Percentiles rank a stretch among this genome's conserved stretches.
Conservation (phyloP, 169 alveolate species). For the Toxoplasma gondii region DNA sequence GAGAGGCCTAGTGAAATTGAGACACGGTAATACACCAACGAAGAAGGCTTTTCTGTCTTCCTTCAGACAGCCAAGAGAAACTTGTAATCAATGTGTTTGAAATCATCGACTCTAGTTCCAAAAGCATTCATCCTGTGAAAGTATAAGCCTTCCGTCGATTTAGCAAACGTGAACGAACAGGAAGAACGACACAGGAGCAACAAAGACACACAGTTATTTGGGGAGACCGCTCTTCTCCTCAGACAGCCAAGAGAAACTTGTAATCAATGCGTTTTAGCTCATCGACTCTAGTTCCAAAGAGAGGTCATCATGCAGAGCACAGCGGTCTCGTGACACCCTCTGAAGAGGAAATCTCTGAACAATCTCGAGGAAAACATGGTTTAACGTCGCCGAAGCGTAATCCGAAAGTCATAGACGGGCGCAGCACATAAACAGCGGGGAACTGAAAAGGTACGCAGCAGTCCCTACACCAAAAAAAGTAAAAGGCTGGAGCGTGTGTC, state of each 20-base stretch:
- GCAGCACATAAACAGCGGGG: background rate
- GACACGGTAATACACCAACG: background rate
- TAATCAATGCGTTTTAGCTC: conserved; percentile 2
- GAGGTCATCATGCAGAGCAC: background rate
- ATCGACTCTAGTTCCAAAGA: conserved; percentile 49
- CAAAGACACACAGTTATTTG: background rate
- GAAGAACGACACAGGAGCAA: background rate
- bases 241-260: conserved; percentile 51
- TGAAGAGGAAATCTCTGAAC: background rate
- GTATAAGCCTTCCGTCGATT: background rate
- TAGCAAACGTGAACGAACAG: background rate
- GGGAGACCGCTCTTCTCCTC: background rate
- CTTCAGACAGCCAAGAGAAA: conserved; percentile 51
- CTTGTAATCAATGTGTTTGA: conserved; percentile 23
- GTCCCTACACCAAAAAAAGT: background rate
- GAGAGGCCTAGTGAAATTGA: too few relatives aligned
- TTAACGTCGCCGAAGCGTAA: too few relatives aligned
- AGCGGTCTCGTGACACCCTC: background rate
- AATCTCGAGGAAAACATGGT: too few relatives aligned
- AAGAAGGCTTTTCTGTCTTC: background rate
- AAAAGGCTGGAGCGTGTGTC: background rate
- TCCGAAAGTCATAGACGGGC: background rate
- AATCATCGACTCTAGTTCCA: conserved; percentile 49
- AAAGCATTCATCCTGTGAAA: background rate
- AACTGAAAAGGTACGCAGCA: background rate